Evolutionary conservation across 2,329 filamentous ascomycete genomes (phyloP).

Genomic region (Anthostomella pinea): DNA sequence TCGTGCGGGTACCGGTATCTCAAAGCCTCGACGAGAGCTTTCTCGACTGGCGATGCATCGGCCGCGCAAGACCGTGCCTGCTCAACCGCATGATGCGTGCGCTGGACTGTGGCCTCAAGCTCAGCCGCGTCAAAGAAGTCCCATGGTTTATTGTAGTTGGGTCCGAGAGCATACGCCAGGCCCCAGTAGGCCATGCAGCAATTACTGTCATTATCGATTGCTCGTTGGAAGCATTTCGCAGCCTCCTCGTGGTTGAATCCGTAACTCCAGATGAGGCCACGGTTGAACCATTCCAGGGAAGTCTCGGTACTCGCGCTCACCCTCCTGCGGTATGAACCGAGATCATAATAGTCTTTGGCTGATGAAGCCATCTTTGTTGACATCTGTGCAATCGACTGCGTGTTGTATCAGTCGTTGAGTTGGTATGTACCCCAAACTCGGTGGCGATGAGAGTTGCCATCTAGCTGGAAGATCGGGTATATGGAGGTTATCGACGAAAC

Average conservation of each 20-base stretch:
- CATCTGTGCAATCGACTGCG: too few relatives aligned
- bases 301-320: slow-evolving; percentile 51
- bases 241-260: slow-evolving; percentile 76
- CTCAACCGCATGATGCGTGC: slow-evolving; percentile 44
- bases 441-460: too few relatives aligned
- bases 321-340: slow-evolving; percentile 56
- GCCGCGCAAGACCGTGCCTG: slow-evolving; percentile 38
- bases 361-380: slow-evolving; percentile 8
- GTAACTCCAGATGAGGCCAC: slow-evolving; percentile 71
- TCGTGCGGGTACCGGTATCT: slow-evolving; percentile 57
- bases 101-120: slow-evolving; percentile 46
- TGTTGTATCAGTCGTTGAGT: too few relatives aligned
- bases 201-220: slow-evolving; percentile 49
- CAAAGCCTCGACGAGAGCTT: slow-evolving; percentile 62
- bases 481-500: too few relatives aligned
- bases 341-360: slow-evolving; percentile 52
- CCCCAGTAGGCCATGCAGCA: slow-evolving; percentile 70
- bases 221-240: slow-evolving; percentile 59
- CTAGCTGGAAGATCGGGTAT: too few relatives aligned
- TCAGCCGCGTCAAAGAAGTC: slow-evolving; percentile 64
- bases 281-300: slow-evolving; percentile 67
- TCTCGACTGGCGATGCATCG: slow-evolving; percentile 50
- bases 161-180: slow-evolving; percentile 67
- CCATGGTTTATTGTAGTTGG: slow-evolving; percentile 79
- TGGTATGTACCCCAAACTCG: too few relatives aligned